Conservation (phyloP, 2,329 filamentous ascomycete species). For the Scedosporium boydii region DNA sequence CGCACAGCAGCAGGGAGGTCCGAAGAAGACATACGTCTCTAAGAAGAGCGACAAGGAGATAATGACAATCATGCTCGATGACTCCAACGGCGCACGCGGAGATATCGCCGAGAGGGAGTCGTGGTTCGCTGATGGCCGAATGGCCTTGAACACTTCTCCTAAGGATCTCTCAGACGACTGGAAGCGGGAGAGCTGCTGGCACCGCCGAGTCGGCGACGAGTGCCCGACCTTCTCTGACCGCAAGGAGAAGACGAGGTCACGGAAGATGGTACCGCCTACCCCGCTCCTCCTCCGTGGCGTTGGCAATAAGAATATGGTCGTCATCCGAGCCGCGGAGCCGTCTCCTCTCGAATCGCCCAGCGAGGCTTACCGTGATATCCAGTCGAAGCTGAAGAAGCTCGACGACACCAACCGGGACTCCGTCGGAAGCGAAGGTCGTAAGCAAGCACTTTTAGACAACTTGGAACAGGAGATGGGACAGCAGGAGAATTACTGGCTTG, state of each 20-base stretch:
- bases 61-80: constrained; percentile 36
- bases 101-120: constrained; percentile 14
- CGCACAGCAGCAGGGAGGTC: constrained; percentile 8
- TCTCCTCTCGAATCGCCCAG: constrained; percentile 44
- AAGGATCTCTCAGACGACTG: constrained; percentile 10
- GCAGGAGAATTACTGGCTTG: constrained; percentile 51
- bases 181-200: constrained; percentile 29
- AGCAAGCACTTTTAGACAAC: constrained; percentile 43
- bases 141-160: background rate
- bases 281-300: constrained; percentile 39
- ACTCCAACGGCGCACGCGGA: background rate
- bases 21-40: constrained; percentile 28
- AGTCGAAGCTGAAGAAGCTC: constrained; percentile 40
- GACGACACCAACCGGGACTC: constrained; percentile 29
- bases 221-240: constrained; percentile 50
- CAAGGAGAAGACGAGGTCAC: constrained; percentile 30
- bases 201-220: constrained; percentile 48
- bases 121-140: constrained; percentile 18
- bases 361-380: constrained; percentile 37
- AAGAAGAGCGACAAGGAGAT: constrained; percentile 24
- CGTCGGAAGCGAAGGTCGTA: constrained; percentile 25
- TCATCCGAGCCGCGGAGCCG: constrained; percentile 37
- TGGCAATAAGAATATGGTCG: constrained; percentile 28
- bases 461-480: constrained; percentile 53
- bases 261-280: constrained; percentile 46